phyloP scores from a whole-genome alignment of 148 eudicot genomes.

The Rhododendron mucronatum region DNA sequence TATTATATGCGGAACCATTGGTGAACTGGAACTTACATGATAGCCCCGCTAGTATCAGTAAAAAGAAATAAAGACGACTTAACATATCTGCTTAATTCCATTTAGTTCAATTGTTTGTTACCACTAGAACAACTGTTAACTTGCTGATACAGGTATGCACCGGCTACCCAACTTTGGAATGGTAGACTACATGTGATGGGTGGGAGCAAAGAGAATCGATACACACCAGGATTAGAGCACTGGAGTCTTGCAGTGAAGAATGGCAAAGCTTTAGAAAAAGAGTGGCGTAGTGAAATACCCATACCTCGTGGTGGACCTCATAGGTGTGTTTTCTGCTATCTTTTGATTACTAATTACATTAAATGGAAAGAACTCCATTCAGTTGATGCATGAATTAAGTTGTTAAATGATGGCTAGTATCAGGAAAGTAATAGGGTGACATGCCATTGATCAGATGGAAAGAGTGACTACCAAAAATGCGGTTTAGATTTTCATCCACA shows the following conservation, averaged over 20 bases:
- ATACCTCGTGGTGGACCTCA: slow-evolving; percentile 99
- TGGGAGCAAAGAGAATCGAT: slow-evolving; percentile 83
- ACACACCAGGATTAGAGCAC: slow-evolving; percentile 78
- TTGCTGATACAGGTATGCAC: slow-evolving; percentile 71
- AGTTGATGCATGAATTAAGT: neutral
- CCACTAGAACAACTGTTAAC: neutral
- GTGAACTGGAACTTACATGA: neutral
- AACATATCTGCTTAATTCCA: neutral
- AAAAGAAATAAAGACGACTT: neutral
- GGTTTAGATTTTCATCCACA: neutral
- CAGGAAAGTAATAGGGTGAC: neutral
- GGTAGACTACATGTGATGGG: slow-evolving; percentile 99
- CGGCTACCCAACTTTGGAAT: slow-evolving; percentile 96
- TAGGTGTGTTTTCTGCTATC: slow-evolving; percentile 43
- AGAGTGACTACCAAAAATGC: neutral
- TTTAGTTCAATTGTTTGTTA: neutral
- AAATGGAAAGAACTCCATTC: neutral
- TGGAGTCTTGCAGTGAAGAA: slow-evolving; percentile 97
- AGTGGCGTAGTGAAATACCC: slow-evolving; percentile 87
- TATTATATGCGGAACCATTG: neutral
- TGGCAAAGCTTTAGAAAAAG: slow-evolving; percentile 83
- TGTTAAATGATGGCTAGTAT: neutral
- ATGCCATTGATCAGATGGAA: neutral
- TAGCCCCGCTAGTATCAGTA: neutral
- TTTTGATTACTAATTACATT: neutral